A percentile compares a stretch with the other conserved stretches of the same genome.
Evolutionary conservation across 192 early-diverging fungal species (phyloP).

Genomic region (Podila epigama): DNA sequence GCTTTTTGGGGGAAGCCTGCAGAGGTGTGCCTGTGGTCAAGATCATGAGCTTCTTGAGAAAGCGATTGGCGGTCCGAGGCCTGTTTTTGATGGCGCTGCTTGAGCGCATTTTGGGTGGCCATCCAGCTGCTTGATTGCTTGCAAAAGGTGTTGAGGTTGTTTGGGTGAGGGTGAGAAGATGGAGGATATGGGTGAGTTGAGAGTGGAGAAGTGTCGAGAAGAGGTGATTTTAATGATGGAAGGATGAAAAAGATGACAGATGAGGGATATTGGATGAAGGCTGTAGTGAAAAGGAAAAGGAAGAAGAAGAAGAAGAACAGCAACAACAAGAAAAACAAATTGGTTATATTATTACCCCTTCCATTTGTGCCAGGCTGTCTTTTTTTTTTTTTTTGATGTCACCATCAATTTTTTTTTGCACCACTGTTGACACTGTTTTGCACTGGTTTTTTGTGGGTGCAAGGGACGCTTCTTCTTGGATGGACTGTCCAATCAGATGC

Average conservation of each 20-base stretch:
- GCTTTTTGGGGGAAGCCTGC: constrained; percentile 14
- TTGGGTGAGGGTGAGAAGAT: not conserved
- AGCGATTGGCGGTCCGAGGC: not conserved
- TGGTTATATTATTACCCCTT: too few relatives aligned
- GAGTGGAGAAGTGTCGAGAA: not conserved
- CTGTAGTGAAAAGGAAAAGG: not conserved
- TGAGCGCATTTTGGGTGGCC: constrained; percentile 28
- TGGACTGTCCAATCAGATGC: too few relatives aligned
- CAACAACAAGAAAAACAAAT: not conserved
- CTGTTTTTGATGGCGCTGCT: constrained; percentile 28
- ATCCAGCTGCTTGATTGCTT: not conserved
- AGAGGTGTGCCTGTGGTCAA: not conserved
- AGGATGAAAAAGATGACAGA: too few relatives aligned
- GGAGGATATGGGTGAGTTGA: not conserved
- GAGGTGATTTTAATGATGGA: too few relatives aligned
- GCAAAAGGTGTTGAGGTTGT: not conserved
- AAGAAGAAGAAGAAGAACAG: not conserved
- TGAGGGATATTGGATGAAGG: too few relatives aligned
- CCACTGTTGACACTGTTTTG: too few relatives aligned
- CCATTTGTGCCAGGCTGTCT: too few relatives aligned
- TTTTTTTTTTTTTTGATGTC: too few relatives aligned
- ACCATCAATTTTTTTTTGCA: too few relatives aligned
- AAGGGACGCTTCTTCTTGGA: too few relatives aligned
- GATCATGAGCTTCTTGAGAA: not conserved
- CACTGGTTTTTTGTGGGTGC: too few relatives aligned